phyloP scores from a whole-genome alignment of 2,329 filamentous ascomycete species.

The Alternaria triticina region DNA sequence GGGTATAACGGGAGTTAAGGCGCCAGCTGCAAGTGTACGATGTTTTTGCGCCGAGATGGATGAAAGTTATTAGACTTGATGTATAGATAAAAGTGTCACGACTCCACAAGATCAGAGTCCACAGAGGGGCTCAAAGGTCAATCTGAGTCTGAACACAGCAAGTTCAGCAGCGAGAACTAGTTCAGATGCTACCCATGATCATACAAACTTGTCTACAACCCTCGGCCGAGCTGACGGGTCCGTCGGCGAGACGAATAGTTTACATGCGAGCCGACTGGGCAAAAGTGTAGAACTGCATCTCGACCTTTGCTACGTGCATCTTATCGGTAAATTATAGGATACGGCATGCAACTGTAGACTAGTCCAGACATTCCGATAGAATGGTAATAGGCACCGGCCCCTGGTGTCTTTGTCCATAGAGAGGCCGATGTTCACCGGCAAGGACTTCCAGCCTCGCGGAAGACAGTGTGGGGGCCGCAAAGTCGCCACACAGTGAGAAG shows the following conservation, averaged over 20 bases:
- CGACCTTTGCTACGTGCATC: neutral
- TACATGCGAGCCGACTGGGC: neutral
- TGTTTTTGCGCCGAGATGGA: neutral
- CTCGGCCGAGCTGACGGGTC: neutral
- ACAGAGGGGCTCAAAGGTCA: neutral
- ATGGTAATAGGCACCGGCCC: neutral
- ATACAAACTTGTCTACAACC: neutral
- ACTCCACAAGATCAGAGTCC: neutral
- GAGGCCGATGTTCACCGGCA: neutral
- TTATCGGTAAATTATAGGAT: neutral
- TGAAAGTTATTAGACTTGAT: neutral
- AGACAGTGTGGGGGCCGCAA: neutral
- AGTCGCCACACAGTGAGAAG: neutral
- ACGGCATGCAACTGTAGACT: neutral
- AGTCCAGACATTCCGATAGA: neutral
- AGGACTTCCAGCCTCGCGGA: neutral
- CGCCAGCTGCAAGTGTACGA: neutral
- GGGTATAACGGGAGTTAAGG: neutral
- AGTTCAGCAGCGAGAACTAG: neutral
- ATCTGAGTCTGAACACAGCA: neutral
- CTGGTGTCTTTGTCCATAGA: neutral
- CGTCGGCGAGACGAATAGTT: neutral
- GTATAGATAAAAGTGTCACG: neutral
- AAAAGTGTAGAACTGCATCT: neutral
- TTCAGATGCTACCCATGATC: neutral